A percentile compares a stretch with the other conserved stretches of the same genome.
Conservation (phyloP, 2,329 filamentous ascomycete genomes). For the Penicillium sp. region DNA sequence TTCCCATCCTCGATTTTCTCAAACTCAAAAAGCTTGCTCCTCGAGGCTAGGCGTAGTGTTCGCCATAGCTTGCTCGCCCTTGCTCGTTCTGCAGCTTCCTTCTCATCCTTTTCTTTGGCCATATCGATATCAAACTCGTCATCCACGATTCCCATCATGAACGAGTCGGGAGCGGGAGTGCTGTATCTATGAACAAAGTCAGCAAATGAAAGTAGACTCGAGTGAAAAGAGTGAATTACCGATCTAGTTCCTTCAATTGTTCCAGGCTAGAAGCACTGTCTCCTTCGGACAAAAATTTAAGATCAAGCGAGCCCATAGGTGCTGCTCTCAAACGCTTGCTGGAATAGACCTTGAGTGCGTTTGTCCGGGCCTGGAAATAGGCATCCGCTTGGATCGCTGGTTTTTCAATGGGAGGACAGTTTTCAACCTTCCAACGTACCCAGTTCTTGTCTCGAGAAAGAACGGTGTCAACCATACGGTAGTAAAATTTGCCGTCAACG, state of each 20-base stretch:
- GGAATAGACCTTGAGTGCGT: constrained; percentile 62
- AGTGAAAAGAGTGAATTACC: constrained; percentile 33
- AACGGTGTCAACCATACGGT: constrained; percentile 94
- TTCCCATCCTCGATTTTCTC: constrained; percentile 84
- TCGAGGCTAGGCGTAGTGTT: constrained; percentile 74
- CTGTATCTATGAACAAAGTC: constrained; percentile 51
- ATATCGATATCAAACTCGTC: constrained; percentile 86
- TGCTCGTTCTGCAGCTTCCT: constrained; percentile 57
- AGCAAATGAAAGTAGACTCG: constrained; percentile 12
- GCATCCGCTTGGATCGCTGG: constrained; percentile 65
- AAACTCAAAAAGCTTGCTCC: constrained; percentile 69
- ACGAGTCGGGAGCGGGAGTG: constrained; percentile 66
- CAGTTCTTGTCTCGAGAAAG: constrained; percentile 96
- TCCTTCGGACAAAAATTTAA: constrained; percentile 72
- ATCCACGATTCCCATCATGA: constrained; percentile 68
- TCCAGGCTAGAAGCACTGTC: constrained; percentile 61
- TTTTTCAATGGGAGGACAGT: constrained; percentile 80
- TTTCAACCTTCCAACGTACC: constrained; percentile 97
- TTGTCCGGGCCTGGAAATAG: constrained; percentile 65
- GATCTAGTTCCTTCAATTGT: constrained; percentile 61
- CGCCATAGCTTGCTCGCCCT: constrained; percentile 91
- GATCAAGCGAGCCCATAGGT: constrained; percentile 68
- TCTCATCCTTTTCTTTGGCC: constrained; percentile 62
- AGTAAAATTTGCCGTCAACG: constrained; percentile 84
- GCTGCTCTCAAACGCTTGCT: constrained; percentile 66